phyloP scores from a whole-genome alignment of 495 filamentous ascomycete genomes.

The Penicillium turbatum region DNA sequence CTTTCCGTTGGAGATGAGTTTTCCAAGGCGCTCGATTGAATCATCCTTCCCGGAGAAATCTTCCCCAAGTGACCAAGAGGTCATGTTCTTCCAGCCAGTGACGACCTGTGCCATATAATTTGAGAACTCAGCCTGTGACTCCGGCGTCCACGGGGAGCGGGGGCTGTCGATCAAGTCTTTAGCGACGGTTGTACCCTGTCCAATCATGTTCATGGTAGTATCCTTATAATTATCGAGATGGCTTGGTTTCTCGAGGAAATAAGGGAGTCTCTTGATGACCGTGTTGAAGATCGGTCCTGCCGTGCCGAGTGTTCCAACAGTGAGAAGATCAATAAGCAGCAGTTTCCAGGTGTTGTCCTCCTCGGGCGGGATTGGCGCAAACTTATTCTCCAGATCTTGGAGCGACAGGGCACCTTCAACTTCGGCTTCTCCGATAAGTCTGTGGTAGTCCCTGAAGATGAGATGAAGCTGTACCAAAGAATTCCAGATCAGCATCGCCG shows the following conservation, averaged over 20 bases:
- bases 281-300: background rate
- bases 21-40: background rate
- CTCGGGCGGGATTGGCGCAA: slow-evolving; percentile 26
- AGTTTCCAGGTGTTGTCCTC: slow-evolving; percentile 16
- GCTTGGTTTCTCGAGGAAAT: background rate
- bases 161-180: background rate
- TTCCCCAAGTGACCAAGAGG: background rate
- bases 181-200: background rate
- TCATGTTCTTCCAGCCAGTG: slow-evolving; percentile 11
- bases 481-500: background rate
- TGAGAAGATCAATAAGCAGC: background rate
- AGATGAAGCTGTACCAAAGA: background rate
- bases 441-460: background rate
- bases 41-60: background rate
- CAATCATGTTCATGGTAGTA: background rate
- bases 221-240: background rate
- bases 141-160: background rate
- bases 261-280: background rate
- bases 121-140: slow-evolving; percentile 17
- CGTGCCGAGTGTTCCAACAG: slow-evolving; percentile 12
- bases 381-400: slow-evolving; percentile 24
- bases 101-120: slow-evolving; percentile 19
- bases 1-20: background rate
- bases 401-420: slow-evolving; percentile 5
- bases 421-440: slow-evolving; percentile 4